phyloP scores from a whole-genome alignment of 2,329 filamentous ascomycete genomes.

The Cladosporium colombiae region DNA sequence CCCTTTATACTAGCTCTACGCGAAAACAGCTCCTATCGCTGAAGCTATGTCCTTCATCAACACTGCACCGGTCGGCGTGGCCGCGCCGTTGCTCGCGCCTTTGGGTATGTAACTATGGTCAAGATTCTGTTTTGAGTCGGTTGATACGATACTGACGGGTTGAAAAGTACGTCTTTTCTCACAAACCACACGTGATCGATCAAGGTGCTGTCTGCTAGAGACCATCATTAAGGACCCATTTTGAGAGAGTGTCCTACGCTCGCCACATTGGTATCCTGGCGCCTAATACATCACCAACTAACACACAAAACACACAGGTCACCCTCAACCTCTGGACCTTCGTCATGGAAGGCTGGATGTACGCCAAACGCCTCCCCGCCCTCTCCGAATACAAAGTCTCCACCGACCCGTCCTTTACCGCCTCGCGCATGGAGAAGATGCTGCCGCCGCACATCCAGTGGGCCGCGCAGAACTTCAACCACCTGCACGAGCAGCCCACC shows the following conservation, averaged over 20 bases:
- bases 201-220: not conserved
- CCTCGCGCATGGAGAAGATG: constrained; percentile 20
- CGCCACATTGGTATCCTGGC: not conserved
- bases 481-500: constrained; percentile 48
- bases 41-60: constrained; percentile 17
- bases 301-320: constrained; percentile 14
- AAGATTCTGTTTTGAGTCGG: not conserved
- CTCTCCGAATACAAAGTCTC: constrained; percentile 34
- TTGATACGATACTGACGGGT: not conserved
- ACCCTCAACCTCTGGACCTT: constrained; percentile 45
- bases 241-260: not conserved
- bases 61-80: constrained; percentile 6
- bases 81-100: constrained; percentile 17
- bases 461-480: constrained; percentile 43
- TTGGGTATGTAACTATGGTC: not conserved
- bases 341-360: constrained; percentile 47
- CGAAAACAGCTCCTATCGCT: not conserved
- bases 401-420: constrained; percentile 15
- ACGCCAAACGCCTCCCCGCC: constrained; percentile 42
- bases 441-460: constrained; percentile 19
- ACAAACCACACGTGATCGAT: not conserved
- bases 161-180: not conserved
- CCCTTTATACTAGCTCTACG: not conserved
- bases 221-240: not conserved
- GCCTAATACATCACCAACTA: not conserved